Base-by-base conservation (phyloP, 2,329 filamentous ascomycete species). In the Pochonia chlamydosporia region DNA sequence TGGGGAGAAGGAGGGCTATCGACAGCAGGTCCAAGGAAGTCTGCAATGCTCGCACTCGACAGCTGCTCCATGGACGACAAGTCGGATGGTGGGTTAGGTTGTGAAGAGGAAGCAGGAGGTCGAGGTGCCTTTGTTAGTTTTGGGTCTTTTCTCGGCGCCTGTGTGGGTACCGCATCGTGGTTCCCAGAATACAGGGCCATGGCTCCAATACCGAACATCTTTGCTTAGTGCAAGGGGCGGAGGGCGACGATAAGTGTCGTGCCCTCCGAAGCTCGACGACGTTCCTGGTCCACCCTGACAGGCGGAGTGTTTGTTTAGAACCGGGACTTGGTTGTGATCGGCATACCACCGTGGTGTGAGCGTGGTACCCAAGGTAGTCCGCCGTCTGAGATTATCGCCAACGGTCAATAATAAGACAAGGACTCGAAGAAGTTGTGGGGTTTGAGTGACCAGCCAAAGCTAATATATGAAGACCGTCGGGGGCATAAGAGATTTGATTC, bases 1-100 rank as follows among this genome's bases (percentile, higher is more conserved):
- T 79, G 75, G 24, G 81, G 78, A 28, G 80, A 84, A 1, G 80
- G 79, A 35, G 80, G 79, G 16, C 77, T 76, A 55, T 84, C 78
- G 47, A 83, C 64, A 51, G 80, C 73, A 42, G 80, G 78, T 49
- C 75, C 78, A 48, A 84, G 63, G 46, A 78, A 67, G 49, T 76
- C 72, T 49, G 66, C 58, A 41, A 69, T 30, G 25, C 43, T 48
- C 10, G 47, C 47, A 26, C 43, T 50, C 40, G 51, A 53, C 20
- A 54, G 49, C 26, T 50, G 47, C 31, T 53, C 49, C 43, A 52
- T 62, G 55, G 45, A 52, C 44, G 45, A 40, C 25, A 31, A 37
- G 25, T 40, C 25, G 43, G 49, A 43, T 26, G 52, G 47, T 33
- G 49, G 45, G 47, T 43, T 43, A 46, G 37, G 30, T 43, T 39